Conservation (phyloP, 2,329 filamentous ascomycete genomes). For the Colletotrichum tropicale region DNA sequence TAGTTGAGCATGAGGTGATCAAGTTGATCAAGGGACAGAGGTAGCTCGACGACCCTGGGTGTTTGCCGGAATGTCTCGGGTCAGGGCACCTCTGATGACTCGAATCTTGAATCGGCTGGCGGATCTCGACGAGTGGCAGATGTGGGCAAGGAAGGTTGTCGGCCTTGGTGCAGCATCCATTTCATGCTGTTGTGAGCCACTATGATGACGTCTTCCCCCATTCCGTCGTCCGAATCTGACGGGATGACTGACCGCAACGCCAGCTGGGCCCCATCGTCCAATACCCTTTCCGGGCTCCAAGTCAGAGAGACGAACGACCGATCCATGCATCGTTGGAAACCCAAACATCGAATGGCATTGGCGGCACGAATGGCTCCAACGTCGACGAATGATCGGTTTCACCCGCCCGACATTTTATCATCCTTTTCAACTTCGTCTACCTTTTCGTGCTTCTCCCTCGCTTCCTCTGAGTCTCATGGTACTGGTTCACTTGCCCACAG, state of each 20-base stretch:
- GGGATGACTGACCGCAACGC: not conserved
- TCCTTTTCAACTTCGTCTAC: not conserved
- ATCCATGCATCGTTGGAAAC: not conserved
- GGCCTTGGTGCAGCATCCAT: not conserved
- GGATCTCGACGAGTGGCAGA: not conserved
- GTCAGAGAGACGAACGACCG: not conserved
- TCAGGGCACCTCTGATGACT: not conserved
- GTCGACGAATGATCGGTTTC: not conserved
- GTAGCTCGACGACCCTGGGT: not conserved
- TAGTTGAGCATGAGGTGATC: not conserved
- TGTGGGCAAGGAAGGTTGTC: not conserved
- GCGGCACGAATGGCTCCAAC: not conserved
- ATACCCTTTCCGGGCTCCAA: not conserved
- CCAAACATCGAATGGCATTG: not conserved
- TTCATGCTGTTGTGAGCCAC: not conserved
- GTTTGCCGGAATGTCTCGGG: not conserved
- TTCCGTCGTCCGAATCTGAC: not conserved
- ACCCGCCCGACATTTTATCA: not conserved
- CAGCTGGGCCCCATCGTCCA: not conserved
- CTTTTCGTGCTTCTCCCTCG: not conserved
- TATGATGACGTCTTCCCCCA: not conserved
- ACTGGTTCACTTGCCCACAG: not conserved
- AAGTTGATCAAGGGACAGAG: not conserved
- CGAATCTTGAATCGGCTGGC: not conserved
- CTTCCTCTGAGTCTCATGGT: not conserved